Evolutionary conservation across 306 rosid genomes (phyloP).

Genomic region (Cucurbita maxima): DNA sequence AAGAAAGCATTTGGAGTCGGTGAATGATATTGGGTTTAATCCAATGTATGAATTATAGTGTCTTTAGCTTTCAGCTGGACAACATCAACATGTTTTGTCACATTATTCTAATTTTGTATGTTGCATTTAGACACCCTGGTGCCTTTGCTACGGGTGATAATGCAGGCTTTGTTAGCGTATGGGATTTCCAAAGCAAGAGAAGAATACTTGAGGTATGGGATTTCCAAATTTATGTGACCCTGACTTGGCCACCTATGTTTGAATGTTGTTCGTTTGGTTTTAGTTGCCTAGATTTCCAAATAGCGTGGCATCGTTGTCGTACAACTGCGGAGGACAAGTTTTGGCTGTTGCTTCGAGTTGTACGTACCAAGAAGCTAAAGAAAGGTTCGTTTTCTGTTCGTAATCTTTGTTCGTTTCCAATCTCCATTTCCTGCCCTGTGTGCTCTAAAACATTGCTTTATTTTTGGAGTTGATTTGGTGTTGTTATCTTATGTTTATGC

Average conservation of each 20-base stretch:
- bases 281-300: slow-evolving; percentile 53
- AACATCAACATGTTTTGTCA: not conserved
- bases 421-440: not conserved
- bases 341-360: slow-evolving; percentile 78
- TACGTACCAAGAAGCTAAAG: slow-evolving; percentile 63
- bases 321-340: slow-evolving; percentile 50
- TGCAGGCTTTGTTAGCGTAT: slow-evolving; percentile 52
- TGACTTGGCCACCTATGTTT: not conserved
- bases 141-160: slow-evolving; percentile 65
- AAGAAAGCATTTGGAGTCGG: slow-evolving; percentile 43
- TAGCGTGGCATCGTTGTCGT: slow-evolving; percentile 62
- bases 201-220: slow-evolving; percentile 48
- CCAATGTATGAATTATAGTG: slow-evolving; percentile 43
- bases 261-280: slow-evolving; percentile 1
- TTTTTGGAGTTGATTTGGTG: not conserved
- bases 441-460: not conserved
- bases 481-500: not conserved
- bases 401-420: not conserved
- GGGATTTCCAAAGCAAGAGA: slow-evolving; percentile 55
- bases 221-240: not conserved
- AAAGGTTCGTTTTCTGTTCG: slow-evolving; percentile 29
- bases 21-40: slow-evolving; percentile 74
- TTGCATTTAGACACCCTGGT: slow-evolving; percentile 31
- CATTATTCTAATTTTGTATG: slow-evolving; percentile 9
- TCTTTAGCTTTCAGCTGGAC: not conserved